Evolutionary conservation across 108 stramenopile genomes (phyloP).

Genomic region (Cyclotella sp.): DNA sequence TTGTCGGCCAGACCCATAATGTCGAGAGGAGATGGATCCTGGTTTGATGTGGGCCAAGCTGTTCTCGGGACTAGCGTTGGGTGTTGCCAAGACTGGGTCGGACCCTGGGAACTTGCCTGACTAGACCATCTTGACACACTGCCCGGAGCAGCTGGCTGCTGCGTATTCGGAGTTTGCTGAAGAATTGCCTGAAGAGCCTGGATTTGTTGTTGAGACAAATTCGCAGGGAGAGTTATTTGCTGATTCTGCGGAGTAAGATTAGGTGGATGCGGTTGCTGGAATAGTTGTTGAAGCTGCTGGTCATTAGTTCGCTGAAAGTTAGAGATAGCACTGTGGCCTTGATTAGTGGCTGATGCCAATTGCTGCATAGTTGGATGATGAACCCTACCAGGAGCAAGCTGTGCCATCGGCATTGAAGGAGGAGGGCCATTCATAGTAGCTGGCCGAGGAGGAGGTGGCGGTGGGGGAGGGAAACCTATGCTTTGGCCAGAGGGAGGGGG

Average conservation of each 20-base stretch:
- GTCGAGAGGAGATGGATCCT: conserved; percentile 45
- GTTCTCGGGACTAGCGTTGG: neutral
- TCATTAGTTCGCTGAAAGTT: conserved; percentile 8
- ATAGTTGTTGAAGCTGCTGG: conserved; percentile 47
- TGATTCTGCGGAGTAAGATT: conserved; percentile 16
- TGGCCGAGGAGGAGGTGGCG: conserved; percentile 22
- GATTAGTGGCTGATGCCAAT: conserved; percentile 1
- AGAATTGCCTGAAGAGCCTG: conserved; percentile 20
- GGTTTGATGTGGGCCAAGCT: neutral
- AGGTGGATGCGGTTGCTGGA: conserved; percentile 37
- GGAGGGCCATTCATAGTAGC: conserved; percentile 10
- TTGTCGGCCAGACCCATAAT: conserved; percentile 82
- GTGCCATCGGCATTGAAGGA: neutral
- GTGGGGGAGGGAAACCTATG: conserved; percentile 1
- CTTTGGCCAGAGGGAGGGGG: conserved; percentile 10
- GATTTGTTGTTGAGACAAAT: conserved; percentile 7
- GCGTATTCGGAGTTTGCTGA: neutral
- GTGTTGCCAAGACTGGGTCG: neutral
- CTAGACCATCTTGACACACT: neutral
- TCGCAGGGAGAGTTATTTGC: conserved; percentile 11
- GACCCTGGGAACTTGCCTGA: neutral
- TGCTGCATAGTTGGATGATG: conserved; percentile 35
- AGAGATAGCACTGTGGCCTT: too few species aligned
- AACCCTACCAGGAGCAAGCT: conserved; percentile 21
- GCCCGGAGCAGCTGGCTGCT: conserved; percentile 3